phyloP scores from a whole-genome alignment of 1,284 basidiomycete genomes.

The Singerocomus rubriflavus region DNA sequence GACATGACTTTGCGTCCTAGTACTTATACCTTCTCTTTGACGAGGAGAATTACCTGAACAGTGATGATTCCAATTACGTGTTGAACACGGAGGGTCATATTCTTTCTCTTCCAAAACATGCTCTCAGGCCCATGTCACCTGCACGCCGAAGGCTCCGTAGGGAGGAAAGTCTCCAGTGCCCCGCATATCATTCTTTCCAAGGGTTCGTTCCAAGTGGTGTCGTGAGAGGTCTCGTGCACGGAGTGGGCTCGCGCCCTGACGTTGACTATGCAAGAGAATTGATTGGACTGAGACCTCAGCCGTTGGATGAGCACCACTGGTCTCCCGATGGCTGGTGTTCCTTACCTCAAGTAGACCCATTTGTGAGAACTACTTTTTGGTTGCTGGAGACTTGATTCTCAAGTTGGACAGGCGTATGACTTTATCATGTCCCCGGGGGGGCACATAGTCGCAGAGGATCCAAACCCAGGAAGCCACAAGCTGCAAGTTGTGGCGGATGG shows the following conservation, averaged over 20 bases:
- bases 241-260: conserved; percentile 70
- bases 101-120: conserved; percentile 58
- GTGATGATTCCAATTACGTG: conserved; percentile 77
- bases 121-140: conserved; percentile 54
- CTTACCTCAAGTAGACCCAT: conserved; percentile 64
- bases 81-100: conserved; percentile 94
- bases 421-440: conserved; percentile 69
- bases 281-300: conserved; percentile 48
- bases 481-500: conserved; percentile 63
- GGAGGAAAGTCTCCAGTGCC: conserved; percentile 70
- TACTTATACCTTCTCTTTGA: conserved; percentile 92
- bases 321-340: conserved; percentile 71
- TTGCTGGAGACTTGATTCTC: conserved; percentile 6
- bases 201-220: conserved; percentile 33
- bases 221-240: conserved; percentile 50
- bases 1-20: conserved; percentile 38
- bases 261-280: conserved; percentile 75
- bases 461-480: conserved; percentile 65
- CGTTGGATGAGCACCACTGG: conserved; percentile 57
- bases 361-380: conserved; percentile 47
- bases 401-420: conserved; percentile 59
- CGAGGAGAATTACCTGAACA: conserved; percentile 73
- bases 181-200: conserved; percentile 55
- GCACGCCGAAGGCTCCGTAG: conserved; percentile 60
- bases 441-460: conserved; percentile 58